phyloP scores from a whole-genome alignment of 345 rosid genomes.

The Eucalyptus shirleyi region DNA sequence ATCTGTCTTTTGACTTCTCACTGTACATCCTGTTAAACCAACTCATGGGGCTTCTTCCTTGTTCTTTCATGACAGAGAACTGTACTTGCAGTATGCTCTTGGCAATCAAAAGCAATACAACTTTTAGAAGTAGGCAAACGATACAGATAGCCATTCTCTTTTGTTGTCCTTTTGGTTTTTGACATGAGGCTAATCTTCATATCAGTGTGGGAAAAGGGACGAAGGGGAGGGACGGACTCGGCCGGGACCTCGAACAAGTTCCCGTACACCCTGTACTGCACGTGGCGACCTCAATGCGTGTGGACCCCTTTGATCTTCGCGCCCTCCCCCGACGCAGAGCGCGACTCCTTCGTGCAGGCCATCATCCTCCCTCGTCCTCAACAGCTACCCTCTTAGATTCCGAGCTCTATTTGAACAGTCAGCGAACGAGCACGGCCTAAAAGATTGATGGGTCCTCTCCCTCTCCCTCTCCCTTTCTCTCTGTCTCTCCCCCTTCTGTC shows the following conservation, averaged over 20 bases:
- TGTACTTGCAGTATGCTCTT: not conserved
- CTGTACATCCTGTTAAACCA: not conserved
- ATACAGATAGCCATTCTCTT: not conserved
- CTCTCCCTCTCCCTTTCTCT: not conserved
- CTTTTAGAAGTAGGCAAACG: not conserved
- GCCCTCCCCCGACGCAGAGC: slow-evolving; percentile 19
- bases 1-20: not conserved
- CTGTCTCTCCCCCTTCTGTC: not conserved
- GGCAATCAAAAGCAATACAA: not conserved
- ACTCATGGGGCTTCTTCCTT: not conserved
- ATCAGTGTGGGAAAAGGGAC: slow-evolving; percentile 6
- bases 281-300: slow-evolving; percentile 52
- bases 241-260: slow-evolving; percentile 54
- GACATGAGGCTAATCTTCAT: not conserved
- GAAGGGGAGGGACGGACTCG: slow-evolving; percentile 62
- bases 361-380: not conserved
- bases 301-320: slow-evolving; percentile 34
- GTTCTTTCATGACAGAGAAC: not conserved
- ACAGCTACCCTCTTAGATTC: not conserved
- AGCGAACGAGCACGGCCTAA: not conserved
- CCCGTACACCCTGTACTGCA: slow-evolving; percentile 56
- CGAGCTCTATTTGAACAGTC: not conserved
- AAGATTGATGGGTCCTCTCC: not conserved
- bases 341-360: slow-evolving; percentile 17
- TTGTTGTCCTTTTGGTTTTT: not conserved